Conservation (phyloP, 108 stramenopile species). For the Fistulifera pelliculosa region DNA sequence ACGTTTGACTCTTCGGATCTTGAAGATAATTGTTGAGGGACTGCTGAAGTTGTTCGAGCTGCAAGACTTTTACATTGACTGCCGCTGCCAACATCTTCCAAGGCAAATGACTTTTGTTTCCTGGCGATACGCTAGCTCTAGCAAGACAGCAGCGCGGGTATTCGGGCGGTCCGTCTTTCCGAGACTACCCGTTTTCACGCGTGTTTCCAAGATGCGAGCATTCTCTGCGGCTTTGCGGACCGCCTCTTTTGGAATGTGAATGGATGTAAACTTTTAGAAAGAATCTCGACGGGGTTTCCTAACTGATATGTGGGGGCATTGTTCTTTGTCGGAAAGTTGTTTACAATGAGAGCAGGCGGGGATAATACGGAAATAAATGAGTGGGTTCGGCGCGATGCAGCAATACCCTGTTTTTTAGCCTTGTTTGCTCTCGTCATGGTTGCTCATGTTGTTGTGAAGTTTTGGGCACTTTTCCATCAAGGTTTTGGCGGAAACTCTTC, state of each 20-base stretch:
- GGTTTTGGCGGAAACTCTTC: too few species aligned
- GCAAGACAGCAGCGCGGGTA: conserved; percentile 1
- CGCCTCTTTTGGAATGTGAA: neutral
- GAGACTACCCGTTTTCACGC: neutral
- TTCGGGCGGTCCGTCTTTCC: neutral
- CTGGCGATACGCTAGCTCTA: neutral
- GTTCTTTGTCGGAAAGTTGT: too few species aligned
- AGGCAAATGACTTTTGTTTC: neutral
- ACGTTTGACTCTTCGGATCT: too few species aligned
- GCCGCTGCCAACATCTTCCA: neutral
- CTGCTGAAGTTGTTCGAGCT: neutral
- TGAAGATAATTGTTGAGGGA: conserved; percentile 4
- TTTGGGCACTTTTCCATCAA: too few species aligned
- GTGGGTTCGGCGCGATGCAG: too few species aligned
- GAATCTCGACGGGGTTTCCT: neutral
- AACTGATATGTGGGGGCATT: neutral
- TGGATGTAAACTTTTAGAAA: neutral
- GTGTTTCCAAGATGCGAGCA: neutral
- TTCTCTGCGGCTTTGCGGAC: neutral
- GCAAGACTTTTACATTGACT: neutral
- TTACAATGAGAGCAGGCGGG: too few species aligned
- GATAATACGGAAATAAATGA: too few species aligned
- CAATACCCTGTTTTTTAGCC: too few species aligned
- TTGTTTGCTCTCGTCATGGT: too few species aligned
- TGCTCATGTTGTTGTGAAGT: too few species aligned